Evolutionary conservation across 371 early-diverging fungal species (phyloP), one percentile per base, ranked within the genome.

Genomic region (Capniomyces stellatus): DNA sequence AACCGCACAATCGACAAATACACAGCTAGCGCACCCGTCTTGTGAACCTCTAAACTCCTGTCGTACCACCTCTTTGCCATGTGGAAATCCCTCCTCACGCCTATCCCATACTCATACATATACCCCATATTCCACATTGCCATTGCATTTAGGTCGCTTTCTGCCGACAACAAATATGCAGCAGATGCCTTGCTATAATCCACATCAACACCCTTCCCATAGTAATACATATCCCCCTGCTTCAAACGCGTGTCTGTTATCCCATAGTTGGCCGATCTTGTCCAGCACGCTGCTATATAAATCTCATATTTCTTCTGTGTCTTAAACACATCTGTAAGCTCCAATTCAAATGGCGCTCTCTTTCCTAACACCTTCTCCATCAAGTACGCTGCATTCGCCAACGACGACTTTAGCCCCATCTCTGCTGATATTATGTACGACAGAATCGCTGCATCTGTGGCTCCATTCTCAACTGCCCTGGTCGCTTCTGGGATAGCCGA

Each of bases 71-170:
- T 77, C 65, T 92, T 92, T 2, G 97, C 94, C 42, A 94, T 69
- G 60, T 89, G 83, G 57, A 78, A 89, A 64, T 96, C 94, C 72
- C 82, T 79, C 8, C 73, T 52, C 0, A 92, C 86, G 3, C 98
- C 92, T 19, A 91, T 52, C n/a, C 98, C 98, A 56, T 82, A 77
- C 62, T 98, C 97, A 60, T 93, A 78, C 92, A 94, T 93, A 80
- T 82, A 95, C 1, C 92, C 98, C 2, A 96, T 67, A 57, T 91
- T 95, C 84, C 87, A 98, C 83, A 91, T 87, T 2, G 92, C 96
- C 57, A 92, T 67, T 0, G 87, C 76, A 31, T 80, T 84, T 10
- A 60, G 57, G 28, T 89, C 83, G n/a, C 58, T 59, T 43, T 91
- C 85, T 1, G 95, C 87, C 1, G 94, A 89, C 2, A 83, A 71